Evolutionary conservation across 1,284 basidiomycete genomes (phyloP).

Genomic region (Moesziomyces sp.): DNA sequence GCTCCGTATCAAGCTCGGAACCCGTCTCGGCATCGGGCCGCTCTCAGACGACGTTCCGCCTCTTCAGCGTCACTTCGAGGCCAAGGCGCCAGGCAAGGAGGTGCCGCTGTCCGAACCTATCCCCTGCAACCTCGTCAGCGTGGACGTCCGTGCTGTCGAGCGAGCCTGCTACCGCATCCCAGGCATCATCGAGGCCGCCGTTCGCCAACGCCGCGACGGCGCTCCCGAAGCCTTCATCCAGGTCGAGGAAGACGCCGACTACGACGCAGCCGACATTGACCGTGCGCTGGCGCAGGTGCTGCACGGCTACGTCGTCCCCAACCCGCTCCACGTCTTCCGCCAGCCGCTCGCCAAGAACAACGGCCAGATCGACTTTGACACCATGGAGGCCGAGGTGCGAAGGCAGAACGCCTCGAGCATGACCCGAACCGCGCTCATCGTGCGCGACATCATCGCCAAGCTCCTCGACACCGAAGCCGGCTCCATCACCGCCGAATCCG

Average conservation of each 20-base stretch:
- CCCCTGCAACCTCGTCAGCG: constrained; percentile 64
- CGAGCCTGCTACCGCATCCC: constrained; percentile 67
- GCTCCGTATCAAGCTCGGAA: constrained; percentile 67
- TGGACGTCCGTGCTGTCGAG: constrained; percentile 66
- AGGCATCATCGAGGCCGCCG: constrained; percentile 66
- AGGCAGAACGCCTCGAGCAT: constrained; percentile 66
- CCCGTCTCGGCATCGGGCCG: constrained; percentile 65
- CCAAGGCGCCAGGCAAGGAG: constrained; percentile 65
- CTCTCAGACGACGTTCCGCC: constrained; percentile 66
- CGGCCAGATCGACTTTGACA: constrained; percentile 65
- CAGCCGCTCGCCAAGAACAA: constrained; percentile 65
- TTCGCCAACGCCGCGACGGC: constrained; percentile 65
- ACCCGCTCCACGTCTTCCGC: constrained; percentile 68
- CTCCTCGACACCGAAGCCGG: constrained; percentile 66
- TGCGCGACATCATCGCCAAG: constrained; percentile 66
- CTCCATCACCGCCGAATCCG: constrained; percentile 67
- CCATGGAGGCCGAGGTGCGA: constrained; percentile 67
- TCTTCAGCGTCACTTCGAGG: constrained; percentile 67
- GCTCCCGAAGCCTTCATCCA: constrained; percentile 67
- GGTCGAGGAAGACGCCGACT: constrained; percentile 66
- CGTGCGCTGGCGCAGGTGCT: constrained; percentile 66
- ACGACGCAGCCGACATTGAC: constrained; percentile 67
- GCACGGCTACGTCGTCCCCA: constrained; percentile 67
- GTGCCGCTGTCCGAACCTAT: constrained; percentile 65
- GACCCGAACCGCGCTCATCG: constrained; percentile 64